Percentiles rank a stretch among this genome's conserved stretches.
Conservation (phyloP, 139 green algal species). For the Chlorella sp. region DNA sequence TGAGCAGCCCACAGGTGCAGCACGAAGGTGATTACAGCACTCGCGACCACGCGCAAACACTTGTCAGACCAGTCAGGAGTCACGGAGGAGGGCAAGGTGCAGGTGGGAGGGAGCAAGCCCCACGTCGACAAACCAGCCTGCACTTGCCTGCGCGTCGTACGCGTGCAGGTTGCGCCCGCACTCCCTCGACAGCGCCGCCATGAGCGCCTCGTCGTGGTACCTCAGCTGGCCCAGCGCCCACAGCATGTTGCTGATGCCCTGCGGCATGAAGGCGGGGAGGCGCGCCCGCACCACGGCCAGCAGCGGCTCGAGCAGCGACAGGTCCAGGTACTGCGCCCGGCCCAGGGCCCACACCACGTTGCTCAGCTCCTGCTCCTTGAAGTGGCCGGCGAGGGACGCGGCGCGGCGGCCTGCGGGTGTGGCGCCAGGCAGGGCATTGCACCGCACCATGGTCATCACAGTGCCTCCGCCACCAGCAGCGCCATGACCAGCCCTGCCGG, state of each 20-base stretch:
- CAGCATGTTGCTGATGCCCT: constrained; percentile 49
- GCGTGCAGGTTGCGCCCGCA: neutral
- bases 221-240: constrained; percentile 46
- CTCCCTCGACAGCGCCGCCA: neutral
- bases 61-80: too few relatives aligned
- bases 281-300: constrained; percentile 28
- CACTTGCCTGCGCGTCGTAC: neutral
- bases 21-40: too few relatives aligned
- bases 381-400: constrained; percentile 21
- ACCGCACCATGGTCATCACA: neutral
- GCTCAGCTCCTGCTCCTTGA: constrained; percentile 61
- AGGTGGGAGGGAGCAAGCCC: too few relatives aligned
- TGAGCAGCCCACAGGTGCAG: too few relatives aligned
- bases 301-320: constrained; percentile 13
- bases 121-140: too few relatives aligned
- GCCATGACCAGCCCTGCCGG: too few relatives aligned
- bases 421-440: neutral
- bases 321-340: constrained; percentile 6
- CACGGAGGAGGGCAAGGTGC: too few relatives aligned
- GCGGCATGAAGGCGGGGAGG: constrained; percentile 41
- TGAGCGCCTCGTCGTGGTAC: constrained; percentile 13
- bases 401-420: constrained; percentile 12
- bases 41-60: too few relatives aligned
- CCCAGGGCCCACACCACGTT: constrained; percentile 53
- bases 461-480: too few relatives aligned